phyloP scores from a whole-genome alignment of 192 early-diverging fungal genomes.

The Backusella psychrophila region DNA sequence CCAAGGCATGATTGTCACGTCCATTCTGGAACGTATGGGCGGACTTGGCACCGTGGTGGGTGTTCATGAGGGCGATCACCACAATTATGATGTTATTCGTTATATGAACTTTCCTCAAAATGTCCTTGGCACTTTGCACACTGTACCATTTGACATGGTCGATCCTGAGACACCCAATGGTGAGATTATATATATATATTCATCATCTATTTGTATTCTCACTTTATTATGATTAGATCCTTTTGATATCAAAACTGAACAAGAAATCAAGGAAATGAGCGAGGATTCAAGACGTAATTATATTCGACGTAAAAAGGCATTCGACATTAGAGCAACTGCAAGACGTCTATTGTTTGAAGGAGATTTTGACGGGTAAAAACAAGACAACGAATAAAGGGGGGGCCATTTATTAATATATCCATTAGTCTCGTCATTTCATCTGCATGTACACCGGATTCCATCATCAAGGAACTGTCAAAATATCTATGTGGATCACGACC shows the following conservation, averaged over 20 bases:
- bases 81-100: constrained; percentile 70
- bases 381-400: not conserved
- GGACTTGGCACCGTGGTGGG: constrained; percentile 64
- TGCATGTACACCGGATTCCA: constrained; percentile 68
- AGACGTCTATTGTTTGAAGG: constrained; percentile 54
- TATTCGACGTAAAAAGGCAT: constrained; percentile 51
- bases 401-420: not conserved
- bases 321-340: constrained; percentile 46
- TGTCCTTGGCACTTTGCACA: constrained; percentile 50
- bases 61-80: constrained; percentile 71
- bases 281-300: constrained; percentile 46
- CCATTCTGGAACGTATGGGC: constrained; percentile 79
- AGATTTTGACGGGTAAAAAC: constrained; percentile 67
- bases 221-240: not conserved
- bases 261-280: constrained; percentile 7
- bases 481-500: constrained; percentile 83
- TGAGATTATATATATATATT: constrained; percentile 17
- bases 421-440: constrained; percentile 77
- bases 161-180: constrained; percentile 55
- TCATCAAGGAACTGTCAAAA: constrained; percentile 68
- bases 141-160: constrained; percentile 72
- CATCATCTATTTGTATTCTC: not conserved
- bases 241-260: constrained; percentile 8
- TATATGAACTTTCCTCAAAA: constrained; percentile 73
- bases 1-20: constrained; percentile 78